Conservation (phyloP, 2,329 filamentous ascomycete genomes). For the Fusarium circinatum region DNA sequence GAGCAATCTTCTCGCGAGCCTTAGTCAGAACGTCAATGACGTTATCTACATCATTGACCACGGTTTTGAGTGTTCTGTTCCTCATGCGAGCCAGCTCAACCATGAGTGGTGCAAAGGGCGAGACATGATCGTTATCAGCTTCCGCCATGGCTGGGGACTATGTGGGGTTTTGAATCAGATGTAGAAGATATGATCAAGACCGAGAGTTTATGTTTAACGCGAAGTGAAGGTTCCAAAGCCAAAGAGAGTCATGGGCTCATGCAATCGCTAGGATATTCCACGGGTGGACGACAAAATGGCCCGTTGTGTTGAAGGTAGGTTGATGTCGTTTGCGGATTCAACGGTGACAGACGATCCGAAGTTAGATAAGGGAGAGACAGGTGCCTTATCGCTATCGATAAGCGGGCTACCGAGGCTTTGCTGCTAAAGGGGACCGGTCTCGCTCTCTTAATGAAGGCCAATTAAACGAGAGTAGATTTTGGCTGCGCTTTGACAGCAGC, state of each 20-base stretch:
- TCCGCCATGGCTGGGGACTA: conserved; percentile 46
- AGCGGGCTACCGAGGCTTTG: conserved; percentile 21
- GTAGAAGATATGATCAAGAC: background rate
- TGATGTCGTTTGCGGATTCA: conserved; percentile 36
- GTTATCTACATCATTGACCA: conserved; percentile 82
- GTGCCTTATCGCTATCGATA: conserved; percentile 39
- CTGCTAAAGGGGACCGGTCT: conserved; percentile 29
- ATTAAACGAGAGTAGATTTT: conserved; percentile 1
- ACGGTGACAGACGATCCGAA: conserved; percentile 21
- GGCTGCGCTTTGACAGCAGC: background rate
- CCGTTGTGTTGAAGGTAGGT: conserved; percentile 19
- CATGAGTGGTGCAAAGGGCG: conserved; percentile 67
- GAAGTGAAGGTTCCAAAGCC: background rate
- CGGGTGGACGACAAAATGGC: conserved; percentile 9
- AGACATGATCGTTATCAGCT: conserved; percentile 50
- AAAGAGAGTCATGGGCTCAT: background rate
- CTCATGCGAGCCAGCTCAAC: conserved; percentile 79
- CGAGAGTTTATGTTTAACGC: background rate
- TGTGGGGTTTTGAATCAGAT: background rate
- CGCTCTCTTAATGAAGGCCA: background rate
- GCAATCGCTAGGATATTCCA: conserved; percentile 7
- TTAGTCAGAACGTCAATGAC: conserved; percentile 81
- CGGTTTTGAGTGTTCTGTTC: conserved; percentile 73
- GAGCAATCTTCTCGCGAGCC: conserved; percentile 78
- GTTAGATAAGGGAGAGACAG: conserved; percentile 23